Evolutionary conservation across 148 eudicot genomes (phyloP).

Genomic region (Camellia sinensis): DNA sequence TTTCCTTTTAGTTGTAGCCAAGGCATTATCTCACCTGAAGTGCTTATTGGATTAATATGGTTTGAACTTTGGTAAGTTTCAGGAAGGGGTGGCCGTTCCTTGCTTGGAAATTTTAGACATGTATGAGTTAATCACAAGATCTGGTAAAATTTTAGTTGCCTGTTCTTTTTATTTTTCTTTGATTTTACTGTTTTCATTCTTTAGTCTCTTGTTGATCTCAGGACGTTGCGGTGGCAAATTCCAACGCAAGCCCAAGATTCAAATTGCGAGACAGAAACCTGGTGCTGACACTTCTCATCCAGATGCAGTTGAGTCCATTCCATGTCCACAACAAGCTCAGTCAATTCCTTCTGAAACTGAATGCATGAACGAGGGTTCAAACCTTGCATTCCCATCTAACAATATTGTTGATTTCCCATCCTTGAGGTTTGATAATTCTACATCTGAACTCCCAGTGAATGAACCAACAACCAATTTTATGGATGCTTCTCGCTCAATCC

Average conservation of each 20-base stretch:
- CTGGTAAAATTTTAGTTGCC: slow-evolving; percentile 45
- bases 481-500: slow-evolving; percentile 16
- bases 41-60: not conserved
- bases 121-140: slow-evolving; percentile 29
- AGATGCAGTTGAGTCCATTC: no score
- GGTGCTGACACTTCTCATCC: slow-evolving; percentile 4
- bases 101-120: slow-evolving; percentile 31
- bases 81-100: slow-evolving; percentile 47
- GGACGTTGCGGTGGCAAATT: slow-evolving; percentile 44
- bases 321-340: no score
- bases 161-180: not conserved
- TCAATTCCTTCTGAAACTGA: no score
- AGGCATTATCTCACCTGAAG: slow-evolving; percentile 1
- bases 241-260: slow-evolving; percentile 55
- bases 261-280: slow-evolving; percentile 20
- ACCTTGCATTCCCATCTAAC: no score
- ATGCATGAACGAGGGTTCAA: no score
- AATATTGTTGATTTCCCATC: no score
- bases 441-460: slow-evolving; percentile 28
- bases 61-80: slow-evolving; percentile 20
- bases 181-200: not conserved
- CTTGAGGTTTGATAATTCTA: slow-evolving; percentile 6
- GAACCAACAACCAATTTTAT: slow-evolving; percentile 4
- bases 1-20: slow-evolving; percentile 5
- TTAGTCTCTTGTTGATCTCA: slow-evolving; percentile 23